Evolutionary conservation across 331 rosid species (phyloP).

Genomic region (Rhamnella rubrinervis): DNA sequence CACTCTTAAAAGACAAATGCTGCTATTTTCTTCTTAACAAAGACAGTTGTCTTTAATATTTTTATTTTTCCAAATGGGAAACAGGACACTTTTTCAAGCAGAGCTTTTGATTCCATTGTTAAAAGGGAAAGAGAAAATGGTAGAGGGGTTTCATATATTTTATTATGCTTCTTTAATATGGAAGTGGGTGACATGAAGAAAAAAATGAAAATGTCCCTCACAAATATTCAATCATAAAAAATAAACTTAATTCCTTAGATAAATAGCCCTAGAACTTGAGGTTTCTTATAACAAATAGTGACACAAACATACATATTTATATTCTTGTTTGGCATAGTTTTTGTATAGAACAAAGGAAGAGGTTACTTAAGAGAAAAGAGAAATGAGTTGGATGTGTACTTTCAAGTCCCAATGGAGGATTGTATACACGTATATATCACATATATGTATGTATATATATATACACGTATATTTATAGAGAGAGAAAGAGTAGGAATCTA

Average conservation of each 20-base stretch:
- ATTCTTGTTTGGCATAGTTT: constrained; percentile 19
- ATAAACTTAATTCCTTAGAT: constrained; percentile 5
- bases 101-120: constrained; percentile 25
- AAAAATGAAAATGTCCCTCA: constrained; percentile 16
- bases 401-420: constrained; percentile 40
- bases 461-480: neutral
- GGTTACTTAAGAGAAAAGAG: constrained; percentile 41
- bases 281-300: neutral
- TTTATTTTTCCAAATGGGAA: constrained; percentile 31
- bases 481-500: constrained; percentile 65
- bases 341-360: constrained; percentile 20
- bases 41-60: constrained; percentile 58
- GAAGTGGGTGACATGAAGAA: constrained; percentile 35
- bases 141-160: constrained; percentile 23
- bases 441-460: neutral
- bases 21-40: constrained; percentile 39
- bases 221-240: constrained; percentile 23
- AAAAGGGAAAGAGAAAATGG: constrained; percentile 32
- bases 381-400: constrained; percentile 65
- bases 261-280: neutral
- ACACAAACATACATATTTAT: neutral
- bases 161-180: constrained; percentile 25
- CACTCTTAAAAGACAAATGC: constrained; percentile 56
- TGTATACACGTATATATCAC: neutral
- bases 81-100: constrained; percentile 26